A percentile compares a stretch with the other conserved stretches of the same genome.
Evolutionary conservation across 208 protist genomes (phyloP).

Genomic region (Trichomonas tenax): DNA sequence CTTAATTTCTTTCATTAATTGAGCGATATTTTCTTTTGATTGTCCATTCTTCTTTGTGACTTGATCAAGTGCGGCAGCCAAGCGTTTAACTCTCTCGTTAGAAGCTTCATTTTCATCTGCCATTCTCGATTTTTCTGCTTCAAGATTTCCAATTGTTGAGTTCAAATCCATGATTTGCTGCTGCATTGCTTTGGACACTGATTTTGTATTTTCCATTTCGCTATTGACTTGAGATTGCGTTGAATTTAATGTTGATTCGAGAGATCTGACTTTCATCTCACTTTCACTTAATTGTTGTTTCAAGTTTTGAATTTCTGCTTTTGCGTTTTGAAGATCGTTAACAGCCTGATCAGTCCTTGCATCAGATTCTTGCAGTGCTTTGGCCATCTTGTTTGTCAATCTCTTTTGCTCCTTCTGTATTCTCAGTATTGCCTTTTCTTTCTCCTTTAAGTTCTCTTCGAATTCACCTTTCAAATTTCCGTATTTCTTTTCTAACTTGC

Average conservation of each 20-base stretch:
- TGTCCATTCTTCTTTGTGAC: not conserved
- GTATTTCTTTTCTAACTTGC: not conserved
- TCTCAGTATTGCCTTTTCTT: not conserved
- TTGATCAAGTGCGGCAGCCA: not conserved
- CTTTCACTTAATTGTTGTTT: not conserved
- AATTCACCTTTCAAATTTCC: not conserved
- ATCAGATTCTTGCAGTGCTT: not conserved
- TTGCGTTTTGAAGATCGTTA: not conserved
- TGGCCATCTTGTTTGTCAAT: not conserved
- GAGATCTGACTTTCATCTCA: not conserved
- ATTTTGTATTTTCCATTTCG: not conserved
- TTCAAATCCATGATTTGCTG: not conserved
- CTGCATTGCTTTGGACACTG: not conserved
- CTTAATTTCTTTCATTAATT: not conserved
- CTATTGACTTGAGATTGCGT: not conserved
- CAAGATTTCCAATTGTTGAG: not conserved
- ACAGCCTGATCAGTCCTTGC: not conserved
- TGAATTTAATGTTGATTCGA: not conserved
- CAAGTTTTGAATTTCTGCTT: not conserved
- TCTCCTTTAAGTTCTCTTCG: not conserved
- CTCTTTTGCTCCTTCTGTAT: not conserved
- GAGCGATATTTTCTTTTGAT: not conserved
- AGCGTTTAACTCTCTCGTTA: not conserved
- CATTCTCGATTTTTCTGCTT: not conserved
- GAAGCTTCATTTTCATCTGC: not conserved